A percentile compares a stretch with the other conserved stretches of the same genome.
Evolutionary conservation across 2,329 filamentous ascomycete species (phyloP).

Genomic region (Ascochyta viciae-villosae): DNA sequence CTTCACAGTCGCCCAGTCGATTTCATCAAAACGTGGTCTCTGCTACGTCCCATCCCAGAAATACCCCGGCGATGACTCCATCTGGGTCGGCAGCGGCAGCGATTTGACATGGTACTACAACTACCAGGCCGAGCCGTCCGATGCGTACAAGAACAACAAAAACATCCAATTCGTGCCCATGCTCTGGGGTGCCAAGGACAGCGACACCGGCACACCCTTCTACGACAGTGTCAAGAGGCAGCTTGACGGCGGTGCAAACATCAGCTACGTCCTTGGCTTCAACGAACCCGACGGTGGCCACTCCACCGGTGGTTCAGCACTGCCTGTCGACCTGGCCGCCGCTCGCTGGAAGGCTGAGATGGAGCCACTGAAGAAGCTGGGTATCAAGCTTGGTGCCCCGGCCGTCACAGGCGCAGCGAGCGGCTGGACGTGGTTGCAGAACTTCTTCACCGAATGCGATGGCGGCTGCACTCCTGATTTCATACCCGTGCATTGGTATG

Average conservation of each 20-base stretch:
- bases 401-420: constrained; percentile 68
- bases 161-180: constrained; percentile 78
- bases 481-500: constrained; percentile 63
- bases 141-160: constrained; percentile 52
- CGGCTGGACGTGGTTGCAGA: constrained; percentile 71
- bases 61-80: constrained; percentile 66
- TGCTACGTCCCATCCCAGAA: constrained; percentile 67
- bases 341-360: constrained; percentile 74
- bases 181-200: constrained; percentile 70
- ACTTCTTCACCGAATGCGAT: constrained; percentile 68
- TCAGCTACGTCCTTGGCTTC: constrained; percentile 75
- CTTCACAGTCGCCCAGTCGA: constrained; percentile 30
- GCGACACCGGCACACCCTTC: constrained; percentile 63
- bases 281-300: constrained; percentile 75
- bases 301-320: constrained; percentile 66
- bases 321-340: constrained; percentile 68
- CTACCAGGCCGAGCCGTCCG: constrained; percentile 67
- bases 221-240: constrained; percentile 64
- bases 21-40: constrained; percentile 73
- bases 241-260: constrained; percentile 62
- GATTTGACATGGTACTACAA: constrained; percentile 88
- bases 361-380: constrained; percentile 68
- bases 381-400: constrained; percentile 73
- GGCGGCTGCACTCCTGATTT: constrained; percentile 58
- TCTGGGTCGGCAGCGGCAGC: constrained; percentile 65